Conservation (phyloP, 2,329 filamentous ascomycete species). For the Chrysoporthe austroafricana region DNA sequence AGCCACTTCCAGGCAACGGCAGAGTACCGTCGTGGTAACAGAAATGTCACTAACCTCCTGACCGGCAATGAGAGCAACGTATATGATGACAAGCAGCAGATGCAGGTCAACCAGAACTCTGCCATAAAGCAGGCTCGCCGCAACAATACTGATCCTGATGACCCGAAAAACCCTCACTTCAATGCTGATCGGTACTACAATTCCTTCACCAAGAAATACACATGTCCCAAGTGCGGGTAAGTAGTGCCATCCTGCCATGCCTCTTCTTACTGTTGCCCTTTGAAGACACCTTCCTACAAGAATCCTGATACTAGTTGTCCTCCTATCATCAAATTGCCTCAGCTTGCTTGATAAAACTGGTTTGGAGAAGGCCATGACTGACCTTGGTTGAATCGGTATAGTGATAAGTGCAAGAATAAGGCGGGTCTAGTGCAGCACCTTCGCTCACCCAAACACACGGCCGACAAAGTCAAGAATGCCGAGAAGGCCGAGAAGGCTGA, state of each 20-base stretch:
- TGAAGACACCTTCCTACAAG: neutral
- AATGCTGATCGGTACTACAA: slow-evolving; percentile 52
- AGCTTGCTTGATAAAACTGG: neutral
- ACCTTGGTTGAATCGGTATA: slow-evolving; percentile 32
- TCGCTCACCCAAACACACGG: slow-evolving; percentile 45
- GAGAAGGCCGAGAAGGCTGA: slow-evolving; percentile 19
- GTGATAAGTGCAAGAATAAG: slow-evolving; percentile 45
- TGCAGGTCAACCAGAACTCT: slow-evolving; percentile 10
- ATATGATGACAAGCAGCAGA: slow-evolving; percentile 28
- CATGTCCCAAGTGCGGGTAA: slow-evolving; percentile 63
- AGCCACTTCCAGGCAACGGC: slow-evolving; percentile 7
- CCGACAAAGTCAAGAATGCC: slow-evolving; percentile 29
- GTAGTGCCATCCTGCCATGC: slow-evolving; percentile 28
- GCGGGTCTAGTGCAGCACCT: slow-evolving; percentile 48
- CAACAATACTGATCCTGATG: slow-evolving; percentile 31
- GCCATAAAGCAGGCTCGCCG: neutral
- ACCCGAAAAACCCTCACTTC: slow-evolving; percentile 54
- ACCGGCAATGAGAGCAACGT: slow-evolving; percentile 29
- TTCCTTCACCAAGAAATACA: slow-evolving; percentile 47
- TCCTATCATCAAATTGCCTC: too few species aligned
- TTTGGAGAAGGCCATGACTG: slow-evolving; percentile 15
- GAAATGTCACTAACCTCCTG: slow-evolving; percentile 27
- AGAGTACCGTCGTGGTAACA: slow-evolving; percentile 31
- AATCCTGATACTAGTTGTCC: too few species aligned
- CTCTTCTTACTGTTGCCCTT: too few species aligned